Percentiles rank a stretch among this genome's conserved stretches.
These are phyloP conservation scores for Vaucheria bursata DNA, from an alignment of 352 stramenopile species.

Conservation along the genomic window DNA sequence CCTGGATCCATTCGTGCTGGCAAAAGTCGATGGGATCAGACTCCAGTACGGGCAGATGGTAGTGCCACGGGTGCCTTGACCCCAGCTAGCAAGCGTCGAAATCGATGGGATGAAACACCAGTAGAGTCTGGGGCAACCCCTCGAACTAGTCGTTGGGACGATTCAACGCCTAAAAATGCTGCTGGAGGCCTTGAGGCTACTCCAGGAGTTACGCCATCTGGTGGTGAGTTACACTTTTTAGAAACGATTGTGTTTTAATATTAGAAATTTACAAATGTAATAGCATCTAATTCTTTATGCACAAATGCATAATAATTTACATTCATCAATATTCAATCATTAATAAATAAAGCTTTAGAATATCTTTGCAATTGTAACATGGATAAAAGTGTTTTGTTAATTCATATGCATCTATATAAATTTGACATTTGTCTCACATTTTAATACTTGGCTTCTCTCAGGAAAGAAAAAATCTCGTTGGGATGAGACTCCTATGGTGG, in stretches of 20 bases:
- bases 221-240: no score
- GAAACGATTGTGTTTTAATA: no score
- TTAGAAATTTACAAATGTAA: no score
- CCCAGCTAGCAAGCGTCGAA: constrained; percentile 49
- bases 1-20: constrained; percentile 12
- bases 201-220: constrained; percentile 34
- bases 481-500: constrained; percentile 84
- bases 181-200: constrained; percentile 33
- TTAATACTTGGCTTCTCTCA: no score
- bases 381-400: no score
- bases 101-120: constrained; percentile 85
- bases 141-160: constrained; percentile 75
- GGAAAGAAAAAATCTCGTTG: constrained; percentile 83
- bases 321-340: no score
- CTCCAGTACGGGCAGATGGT: constrained; percentile 33
- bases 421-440: no score
- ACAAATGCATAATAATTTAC: constrained; percentile 51
- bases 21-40: constrained; percentile 46
- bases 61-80: constrained; percentile 26
- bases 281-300: no score
- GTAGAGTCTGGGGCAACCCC: constrained; percentile 52
- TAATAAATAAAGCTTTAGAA: no score
- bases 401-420: no score
- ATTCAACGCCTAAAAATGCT: constrained; percentile 66
- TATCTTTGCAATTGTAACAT: no score